Percentiles rank a stretch among this genome's conserved stretches.
phyloP scores from a whole-genome alignment of 805 yeast species.

The Candida railenensis region DNA sequence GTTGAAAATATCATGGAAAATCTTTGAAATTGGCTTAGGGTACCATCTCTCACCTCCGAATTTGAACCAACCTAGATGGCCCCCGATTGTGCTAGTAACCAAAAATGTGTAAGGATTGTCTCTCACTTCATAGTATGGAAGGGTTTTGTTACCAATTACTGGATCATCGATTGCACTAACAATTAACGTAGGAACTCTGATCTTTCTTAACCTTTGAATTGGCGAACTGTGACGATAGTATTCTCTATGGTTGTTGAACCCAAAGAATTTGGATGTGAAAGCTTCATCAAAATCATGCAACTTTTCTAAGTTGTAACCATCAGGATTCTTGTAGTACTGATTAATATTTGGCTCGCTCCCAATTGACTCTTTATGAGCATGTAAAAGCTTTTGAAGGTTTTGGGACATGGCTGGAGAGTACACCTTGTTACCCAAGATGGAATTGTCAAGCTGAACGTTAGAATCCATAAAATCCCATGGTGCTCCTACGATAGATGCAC shows the following conservation, averaged over 20 bases:
- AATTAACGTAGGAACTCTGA: constrained; percentile 62
- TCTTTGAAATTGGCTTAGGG: constrained; percentile 32
- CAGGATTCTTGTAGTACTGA: constrained; percentile 29
- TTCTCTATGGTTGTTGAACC: constrained; percentile 58
- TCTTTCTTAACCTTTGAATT: constrained; percentile 49
- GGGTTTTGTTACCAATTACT: constrained; percentile 50
- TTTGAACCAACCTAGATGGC: constrained; percentile 60
- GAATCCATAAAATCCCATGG: constrained; percentile 75
- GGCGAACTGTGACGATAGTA: constrained; percentile 71
- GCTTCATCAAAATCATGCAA: constrained; percentile 55
- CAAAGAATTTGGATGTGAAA: constrained; percentile 62
- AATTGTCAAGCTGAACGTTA: constrained; percentile 43
- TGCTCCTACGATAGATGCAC: constrained; percentile 59
- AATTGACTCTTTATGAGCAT: constrained; percentile 28
- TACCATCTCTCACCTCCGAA: constrained; percentile 35
- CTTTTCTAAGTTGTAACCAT: constrained; percentile 28
- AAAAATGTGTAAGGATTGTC: constrained; percentile 59
- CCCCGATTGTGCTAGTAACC: constrained; percentile 64
- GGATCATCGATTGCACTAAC: constrained; percentile 70
- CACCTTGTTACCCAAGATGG: constrained; percentile 35
- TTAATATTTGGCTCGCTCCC: constrained; percentile 22
- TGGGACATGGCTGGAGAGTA: constrained; percentile 45
- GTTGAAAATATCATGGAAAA: constrained; percentile 31
- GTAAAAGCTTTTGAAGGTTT: constrained; percentile 32
- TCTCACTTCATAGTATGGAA: constrained; percentile 50